These are phyloP conservation scores for Cystobasidium ongulense DNA, from an alignment of 768 basidiomycete species.

Conservation along the genomic window DNA sequence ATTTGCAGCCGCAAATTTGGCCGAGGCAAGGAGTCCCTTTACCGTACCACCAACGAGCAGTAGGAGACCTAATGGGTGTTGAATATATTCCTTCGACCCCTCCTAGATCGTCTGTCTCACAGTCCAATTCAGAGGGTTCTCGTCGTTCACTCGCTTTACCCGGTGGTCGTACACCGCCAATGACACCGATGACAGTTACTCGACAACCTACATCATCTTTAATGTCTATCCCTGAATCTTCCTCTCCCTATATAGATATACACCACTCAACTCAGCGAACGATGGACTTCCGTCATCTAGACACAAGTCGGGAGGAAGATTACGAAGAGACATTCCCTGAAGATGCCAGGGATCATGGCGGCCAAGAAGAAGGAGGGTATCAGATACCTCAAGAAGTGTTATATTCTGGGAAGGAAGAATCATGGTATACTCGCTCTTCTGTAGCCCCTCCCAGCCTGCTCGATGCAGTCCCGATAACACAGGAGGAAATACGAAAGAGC, in stretches of 20 bases:
- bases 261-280: not conserved
- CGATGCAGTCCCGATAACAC: not conserved
- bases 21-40: not conserved
- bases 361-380: not conserved
- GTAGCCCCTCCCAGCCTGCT: not conserved
- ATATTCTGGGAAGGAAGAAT: not conserved
- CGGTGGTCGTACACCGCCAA: not conserved
- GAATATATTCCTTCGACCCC: not conserved
- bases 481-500: not conserved
- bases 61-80: no score
- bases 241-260: not conserved
- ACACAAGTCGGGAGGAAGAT: not conserved
- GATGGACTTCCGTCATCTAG: not conserved
- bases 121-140: not conserved
- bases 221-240: not conserved
- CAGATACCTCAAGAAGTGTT: not conserved
- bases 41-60: no score
- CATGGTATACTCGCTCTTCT: not conserved
- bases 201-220: not conserved
- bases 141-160: not conserved
- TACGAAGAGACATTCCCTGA: not conserved
- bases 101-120: not conserved
- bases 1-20: not conserved
- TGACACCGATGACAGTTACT: not conserved
- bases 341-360: not conserved